A percentile compares a stretch with the other conserved stretches of the same genome.
These are phyloP conservation scores for Apostasia shenzhenica DNA, from an alignment of 106 monocot genomes.

Conservation along the genomic window DNA sequence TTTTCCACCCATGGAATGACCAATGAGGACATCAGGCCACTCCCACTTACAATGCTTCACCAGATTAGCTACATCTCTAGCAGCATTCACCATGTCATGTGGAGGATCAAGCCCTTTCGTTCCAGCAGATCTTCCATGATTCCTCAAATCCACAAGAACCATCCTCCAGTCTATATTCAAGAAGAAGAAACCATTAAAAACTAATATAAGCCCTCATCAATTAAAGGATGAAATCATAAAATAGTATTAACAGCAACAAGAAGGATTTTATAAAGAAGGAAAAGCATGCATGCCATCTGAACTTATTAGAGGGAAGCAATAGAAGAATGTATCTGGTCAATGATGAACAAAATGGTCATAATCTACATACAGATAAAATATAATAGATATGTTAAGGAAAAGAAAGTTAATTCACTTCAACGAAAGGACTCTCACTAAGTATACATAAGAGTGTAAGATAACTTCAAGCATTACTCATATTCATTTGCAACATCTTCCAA, in stretches of 20 bases:
- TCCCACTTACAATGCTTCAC: constrained; percentile 61
- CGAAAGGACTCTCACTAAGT: too few relatives aligned
- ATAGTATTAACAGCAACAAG: not conserved
- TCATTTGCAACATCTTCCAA: too few relatives aligned
- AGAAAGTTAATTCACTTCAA: too few relatives aligned
- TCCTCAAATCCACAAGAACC: constrained; percentile 90
- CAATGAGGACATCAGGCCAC: constrained; percentile 93
- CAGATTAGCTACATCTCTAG: constrained; percentile 76
- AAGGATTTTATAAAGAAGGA: not conserved
- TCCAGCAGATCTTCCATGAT: constrained; percentile 82
- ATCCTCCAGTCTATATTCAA: constrained; percentile 63
- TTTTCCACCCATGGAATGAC: constrained; percentile 97
- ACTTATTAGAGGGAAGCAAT: not conserved
- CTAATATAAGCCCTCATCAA: not conserved
- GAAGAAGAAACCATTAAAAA: not conserved
- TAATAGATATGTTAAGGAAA: too few relatives aligned
- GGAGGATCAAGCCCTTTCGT: constrained; percentile 62
- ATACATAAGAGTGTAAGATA: too few relatives aligned
- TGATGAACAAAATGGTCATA: too few relatives aligned
- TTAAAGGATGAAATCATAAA: not conserved
- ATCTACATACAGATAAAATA: too few relatives aligned
- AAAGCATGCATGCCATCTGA: not conserved
- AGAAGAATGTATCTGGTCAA: not conserved
- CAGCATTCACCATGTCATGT: constrained; percentile 68
- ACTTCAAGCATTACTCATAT: too few relatives aligned